Percentiles rank a stretch among this genome's conserved stretches.
Evolutionary conservation across 768 basidiomycete species (phyloP).

Genomic region (Tricholoma furcatifolium): DNA sequence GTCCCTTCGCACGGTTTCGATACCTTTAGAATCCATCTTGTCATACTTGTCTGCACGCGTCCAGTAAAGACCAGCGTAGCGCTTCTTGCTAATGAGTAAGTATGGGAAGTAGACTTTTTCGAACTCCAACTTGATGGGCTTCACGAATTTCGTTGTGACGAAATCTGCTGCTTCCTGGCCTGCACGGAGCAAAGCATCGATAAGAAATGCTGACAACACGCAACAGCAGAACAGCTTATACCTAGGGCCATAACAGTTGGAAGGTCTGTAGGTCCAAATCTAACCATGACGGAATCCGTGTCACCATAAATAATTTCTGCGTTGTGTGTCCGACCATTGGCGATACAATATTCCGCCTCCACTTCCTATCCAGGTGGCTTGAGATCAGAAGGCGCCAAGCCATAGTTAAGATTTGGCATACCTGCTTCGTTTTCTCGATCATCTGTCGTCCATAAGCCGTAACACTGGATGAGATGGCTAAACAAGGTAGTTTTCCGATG

Average conservation of each 20-base stretch:
- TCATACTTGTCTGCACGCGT: slow-evolving; percentile 93
- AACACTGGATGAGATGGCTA: slow-evolving; percentile 91
- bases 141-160: slow-evolving; percentile 88
- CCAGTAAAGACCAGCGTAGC: slow-evolving; percentile 99
- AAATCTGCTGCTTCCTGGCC: slow-evolving; percentile 91
- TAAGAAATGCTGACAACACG: background rate
- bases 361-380: slow-evolving; percentile 59
- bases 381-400: background rate
- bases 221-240: slow-evolving; percentile 22
- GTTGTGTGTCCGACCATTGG: slow-evolving; percentile 82
- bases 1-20: slow-evolving; percentile 98
- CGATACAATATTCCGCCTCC: slow-evolving; percentile 80
- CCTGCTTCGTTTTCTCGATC: slow-evolving; percentile 96
- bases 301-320: slow-evolving; percentile 98
- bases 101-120: slow-evolving; percentile 99
- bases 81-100: slow-evolving; percentile 96
- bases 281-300: slow-evolving; percentile 99
- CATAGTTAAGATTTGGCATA: slow-evolving; percentile 25
- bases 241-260: slow-evolving; percentile 88
- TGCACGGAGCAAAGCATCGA: slow-evolving; percentile 34
- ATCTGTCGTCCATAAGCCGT: slow-evolving; percentile 98
- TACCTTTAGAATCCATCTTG: slow-evolving; percentile 99
- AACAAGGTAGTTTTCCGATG: slow-evolving; percentile 93
- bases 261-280: slow-evolving; percentile 89
- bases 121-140: slow-evolving; percentile 98